Conservation (phyloP, 2,329 filamentous ascomycete genomes). For the Mycosphaerelloides madeirae region DNA sequence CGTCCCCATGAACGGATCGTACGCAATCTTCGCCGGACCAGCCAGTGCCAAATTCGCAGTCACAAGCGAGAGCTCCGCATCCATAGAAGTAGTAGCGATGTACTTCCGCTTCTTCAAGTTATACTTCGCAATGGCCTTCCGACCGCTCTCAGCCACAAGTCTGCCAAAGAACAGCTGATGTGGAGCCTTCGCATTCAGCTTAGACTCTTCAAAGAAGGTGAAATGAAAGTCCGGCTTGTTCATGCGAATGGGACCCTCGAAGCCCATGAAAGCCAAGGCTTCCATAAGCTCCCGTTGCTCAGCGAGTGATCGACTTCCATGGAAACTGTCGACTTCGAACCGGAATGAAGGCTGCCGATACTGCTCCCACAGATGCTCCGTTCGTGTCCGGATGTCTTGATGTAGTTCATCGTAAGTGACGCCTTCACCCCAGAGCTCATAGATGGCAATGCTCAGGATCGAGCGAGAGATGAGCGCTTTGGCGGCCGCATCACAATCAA, state of each 20-base stretch:
- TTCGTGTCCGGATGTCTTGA: conserved; percentile 54
- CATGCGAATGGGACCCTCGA: conserved; percentile 75
- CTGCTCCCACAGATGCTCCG: conserved; percentile 59
- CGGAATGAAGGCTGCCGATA: conserved; percentile 70
- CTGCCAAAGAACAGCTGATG: conserved; percentile 67
- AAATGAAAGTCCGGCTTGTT: conserved; percentile 69
- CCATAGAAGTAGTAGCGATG: conserved; percentile 96
- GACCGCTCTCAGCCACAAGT: conserved; percentile 60
- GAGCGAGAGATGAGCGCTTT: conserved; percentile 65
- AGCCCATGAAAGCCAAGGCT: conserved; percentile 70
- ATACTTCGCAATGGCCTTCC: conserved; percentile 66
- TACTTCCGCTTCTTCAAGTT: conserved; percentile 91
- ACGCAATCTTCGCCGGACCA: conserved; percentile 77
- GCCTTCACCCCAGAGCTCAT: conserved; percentile 82
- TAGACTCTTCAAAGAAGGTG: conserved; percentile 77
- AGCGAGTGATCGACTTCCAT: conserved; percentile 60
- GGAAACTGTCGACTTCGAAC: conserved; percentile 79
- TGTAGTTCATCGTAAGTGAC: conserved; percentile 65
- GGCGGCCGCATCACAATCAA: conserved; percentile 46
- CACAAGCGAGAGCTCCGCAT: conserved; percentile 83
- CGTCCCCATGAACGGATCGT: conserved; percentile 93
- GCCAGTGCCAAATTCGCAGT: conserved; percentile 89
- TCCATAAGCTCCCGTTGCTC: conserved; percentile 74
- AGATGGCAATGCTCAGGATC: conserved; percentile 75
- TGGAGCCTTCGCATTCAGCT: conserved; percentile 51